Percentiles rank a stretch among this genome's conserved stretches.
phyloP scores from a whole-genome alignment of 139 green algal genomes.

The Closterium sp. region DNA sequence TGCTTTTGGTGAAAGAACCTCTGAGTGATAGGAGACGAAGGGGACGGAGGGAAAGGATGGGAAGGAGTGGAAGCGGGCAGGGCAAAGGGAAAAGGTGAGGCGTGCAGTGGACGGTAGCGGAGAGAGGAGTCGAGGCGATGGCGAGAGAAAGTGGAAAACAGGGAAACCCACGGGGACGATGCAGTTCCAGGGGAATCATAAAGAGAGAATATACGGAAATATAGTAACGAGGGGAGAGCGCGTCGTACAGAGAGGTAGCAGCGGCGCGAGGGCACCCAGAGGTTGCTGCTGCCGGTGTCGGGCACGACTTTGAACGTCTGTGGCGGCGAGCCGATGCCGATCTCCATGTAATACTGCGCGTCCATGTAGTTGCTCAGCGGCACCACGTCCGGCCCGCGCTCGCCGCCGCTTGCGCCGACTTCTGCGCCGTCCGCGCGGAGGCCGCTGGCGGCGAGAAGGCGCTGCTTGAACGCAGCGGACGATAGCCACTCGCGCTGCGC shows the following conservation, averaged over 20 bases:
- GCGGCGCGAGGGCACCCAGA: constrained; percentile 87
- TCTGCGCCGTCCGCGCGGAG: neutral
- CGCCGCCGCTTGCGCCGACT: neutral
- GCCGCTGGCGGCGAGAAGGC: neutral
- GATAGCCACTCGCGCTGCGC: neutral
- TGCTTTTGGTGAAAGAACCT: no score
- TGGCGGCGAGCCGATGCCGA: constrained; percentile 82
- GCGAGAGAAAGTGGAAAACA: neutral
- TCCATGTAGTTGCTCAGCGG: constrained; percentile 51
- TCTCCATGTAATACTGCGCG: constrained; percentile 91
- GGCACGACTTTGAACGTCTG: constrained; percentile 91
- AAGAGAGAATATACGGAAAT: neutral
- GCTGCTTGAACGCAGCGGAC: neutral
- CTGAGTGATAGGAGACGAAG: neutral
- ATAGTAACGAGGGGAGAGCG: neutral
- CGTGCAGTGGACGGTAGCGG: no score
- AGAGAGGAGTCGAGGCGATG: neutral
- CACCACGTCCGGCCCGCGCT: constrained; percentile 33
- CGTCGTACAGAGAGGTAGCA: constrained; percentile 68
- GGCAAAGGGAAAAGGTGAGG: no score
- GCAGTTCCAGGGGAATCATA: neutral
- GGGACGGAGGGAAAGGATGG: neutral
- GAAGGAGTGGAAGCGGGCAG: no score
- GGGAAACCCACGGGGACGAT: neutral
- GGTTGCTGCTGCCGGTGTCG: constrained; percentile 89